Evolutionary conservation across 495 filamentous ascomycete genomes (phyloP).

Genomic region (Penicillium bovifimosum): DNA sequence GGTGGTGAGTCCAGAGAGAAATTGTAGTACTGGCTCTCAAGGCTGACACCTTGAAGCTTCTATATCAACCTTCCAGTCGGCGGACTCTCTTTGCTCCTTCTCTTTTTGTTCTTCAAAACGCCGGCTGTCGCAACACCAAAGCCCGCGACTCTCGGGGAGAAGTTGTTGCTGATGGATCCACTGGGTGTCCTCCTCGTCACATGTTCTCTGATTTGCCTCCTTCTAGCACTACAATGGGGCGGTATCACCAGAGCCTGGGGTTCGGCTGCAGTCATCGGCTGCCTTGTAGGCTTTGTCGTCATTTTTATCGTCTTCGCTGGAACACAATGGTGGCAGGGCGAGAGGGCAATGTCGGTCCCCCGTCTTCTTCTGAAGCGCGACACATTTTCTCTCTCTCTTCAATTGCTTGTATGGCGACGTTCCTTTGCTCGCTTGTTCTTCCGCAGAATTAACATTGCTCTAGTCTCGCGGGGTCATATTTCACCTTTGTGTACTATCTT

Average conservation of each 20-base stretch:
- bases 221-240: constrained; percentile 40
- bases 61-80: constrained; percentile 48
- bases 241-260: constrained; percentile 31
- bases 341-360: constrained; percentile 24
- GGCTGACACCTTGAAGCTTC: too few species aligned
- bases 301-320: constrained; percentile 20
- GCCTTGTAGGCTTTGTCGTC: constrained; percentile 31
- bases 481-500: constrained; percentile 36
- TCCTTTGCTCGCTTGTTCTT: too few species aligned
- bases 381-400: too few species aligned
- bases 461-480: too few species aligned
- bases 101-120: constrained; percentile 36
- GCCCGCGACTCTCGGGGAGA: constrained; percentile 22
- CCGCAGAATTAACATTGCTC: neutral
- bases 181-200: constrained; percentile 24
- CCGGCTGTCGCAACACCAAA: constrained; percentile 20
- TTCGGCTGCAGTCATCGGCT: constrained; percentile 25
- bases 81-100: constrained; percentile 28
- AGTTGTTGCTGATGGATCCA: constrained; percentile 30
- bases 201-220: constrained; percentile 25
- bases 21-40: too few species aligned
- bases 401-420: too few species aligned
- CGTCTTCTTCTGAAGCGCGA: too few species aligned
- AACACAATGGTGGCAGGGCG: constrained; percentile 24
- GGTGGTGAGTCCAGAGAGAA: too few species aligned